Evolutionary conservation across 192 early-diverging fungal species (phyloP).

Genomic region (Gaertneriomyces semiglobifer): DNA sequence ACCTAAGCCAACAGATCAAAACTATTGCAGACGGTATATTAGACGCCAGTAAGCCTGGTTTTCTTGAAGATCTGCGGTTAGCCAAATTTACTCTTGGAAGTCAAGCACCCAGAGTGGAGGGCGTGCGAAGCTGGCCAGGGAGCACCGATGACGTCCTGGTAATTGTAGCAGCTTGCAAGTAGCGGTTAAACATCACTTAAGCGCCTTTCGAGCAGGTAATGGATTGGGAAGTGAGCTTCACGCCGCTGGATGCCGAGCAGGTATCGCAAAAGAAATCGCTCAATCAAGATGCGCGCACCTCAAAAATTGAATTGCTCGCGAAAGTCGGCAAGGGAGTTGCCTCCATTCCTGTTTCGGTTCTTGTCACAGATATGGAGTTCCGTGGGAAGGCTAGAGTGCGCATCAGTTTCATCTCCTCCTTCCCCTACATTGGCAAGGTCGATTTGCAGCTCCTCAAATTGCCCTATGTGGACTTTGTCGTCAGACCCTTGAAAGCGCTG

Average conservation of each 20-base stretch:
- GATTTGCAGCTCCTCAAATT: conserved; percentile 80
- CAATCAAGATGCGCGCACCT: conserved; percentile 57
- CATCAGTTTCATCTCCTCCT: conserved; percentile 79
- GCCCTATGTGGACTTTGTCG: conserved; percentile 84
- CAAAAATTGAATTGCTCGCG: conserved; percentile 81
- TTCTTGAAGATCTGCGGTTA: conserved; percentile 55
- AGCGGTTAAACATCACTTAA: background rate
- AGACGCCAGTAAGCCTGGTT: conserved; percentile 69
- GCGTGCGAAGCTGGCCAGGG: conserved; percentile 34
- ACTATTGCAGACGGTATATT: conserved; percentile 70
- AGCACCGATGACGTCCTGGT: conserved; percentile 38
- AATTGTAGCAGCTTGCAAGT: background rate
- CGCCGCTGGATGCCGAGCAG: conserved; percentile 72
- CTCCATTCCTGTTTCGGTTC: conserved; percentile 78
- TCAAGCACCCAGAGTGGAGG: conserved; percentile 44
- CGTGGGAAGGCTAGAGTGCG: conserved; percentile 66
- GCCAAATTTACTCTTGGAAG: conserved; percentile 50
- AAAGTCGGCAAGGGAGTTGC: conserved; percentile 83
- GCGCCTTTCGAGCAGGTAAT: conserved; percentile 49
- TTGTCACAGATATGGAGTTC: conserved; percentile 84
- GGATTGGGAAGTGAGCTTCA: conserved; percentile 87
- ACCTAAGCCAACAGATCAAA: conserved; percentile 70
- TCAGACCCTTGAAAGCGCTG: conserved; percentile 72
- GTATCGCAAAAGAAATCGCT: conserved; percentile 29
- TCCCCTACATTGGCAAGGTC: conserved; percentile 81